Evolutionary conservation across 2,329 filamentous ascomycete species (phyloP).

Genomic region (Aureobasidium lini): DNA sequence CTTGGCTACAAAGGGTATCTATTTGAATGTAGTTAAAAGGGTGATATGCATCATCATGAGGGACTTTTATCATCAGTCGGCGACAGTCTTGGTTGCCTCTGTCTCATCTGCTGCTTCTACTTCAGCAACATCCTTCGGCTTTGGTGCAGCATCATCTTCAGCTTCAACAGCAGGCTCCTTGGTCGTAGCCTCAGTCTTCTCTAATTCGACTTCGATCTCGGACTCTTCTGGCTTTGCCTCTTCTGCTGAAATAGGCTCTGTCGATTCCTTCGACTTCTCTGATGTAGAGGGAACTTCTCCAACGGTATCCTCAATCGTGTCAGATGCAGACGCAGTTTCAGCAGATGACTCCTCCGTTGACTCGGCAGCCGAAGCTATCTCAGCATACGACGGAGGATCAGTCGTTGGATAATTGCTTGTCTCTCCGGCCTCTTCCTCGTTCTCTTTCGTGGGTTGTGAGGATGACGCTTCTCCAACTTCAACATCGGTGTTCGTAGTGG

Average conservation of each 20-base stretch:
- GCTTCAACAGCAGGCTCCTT: not conserved
- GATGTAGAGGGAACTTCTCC: not conserved
- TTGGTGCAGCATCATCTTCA: constrained; percentile 15
- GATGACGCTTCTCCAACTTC: not conserved
- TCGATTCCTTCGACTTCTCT: not conserved
- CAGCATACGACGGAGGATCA: not conserved
- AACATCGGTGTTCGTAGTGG: not conserved
- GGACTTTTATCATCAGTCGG: constrained; percentile 8
- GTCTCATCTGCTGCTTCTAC: constrained; percentile 14
- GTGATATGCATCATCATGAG: not conserved
- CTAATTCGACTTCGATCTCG: not conserved
- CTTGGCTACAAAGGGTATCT: constrained; percentile 9
- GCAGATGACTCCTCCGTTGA: not conserved
- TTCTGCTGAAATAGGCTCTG: not conserved
- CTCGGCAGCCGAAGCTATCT: not conserved
- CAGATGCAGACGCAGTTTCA: not conserved
- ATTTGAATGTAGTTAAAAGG: not conserved
- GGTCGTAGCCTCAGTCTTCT: not conserved
- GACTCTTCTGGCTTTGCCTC: not conserved
- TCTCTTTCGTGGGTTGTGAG: not conserved
- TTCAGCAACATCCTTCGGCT: constrained; percentile 17
- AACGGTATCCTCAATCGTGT: not conserved
- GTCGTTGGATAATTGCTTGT: not conserved
- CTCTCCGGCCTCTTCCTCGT: not conserved
- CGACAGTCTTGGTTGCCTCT: constrained; percentile 16